These are phyloP conservation scores for Rhizophora apiculata DNA, from an alignment of 345 rosid genomes.

Conservation along the genomic window DNA sequence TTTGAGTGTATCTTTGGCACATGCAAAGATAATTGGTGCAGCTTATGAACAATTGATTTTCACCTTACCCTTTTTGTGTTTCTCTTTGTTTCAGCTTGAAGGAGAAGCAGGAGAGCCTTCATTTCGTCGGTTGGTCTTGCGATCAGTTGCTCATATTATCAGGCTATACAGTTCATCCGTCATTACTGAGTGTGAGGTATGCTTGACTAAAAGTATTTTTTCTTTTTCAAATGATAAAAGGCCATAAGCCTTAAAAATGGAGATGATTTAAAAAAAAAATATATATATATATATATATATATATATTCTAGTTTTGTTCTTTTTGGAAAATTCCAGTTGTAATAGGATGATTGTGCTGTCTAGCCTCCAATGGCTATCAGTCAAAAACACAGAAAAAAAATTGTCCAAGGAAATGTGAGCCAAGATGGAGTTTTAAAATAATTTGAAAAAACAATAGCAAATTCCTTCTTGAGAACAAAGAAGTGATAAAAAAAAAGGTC, in stretches of 20 bases:
- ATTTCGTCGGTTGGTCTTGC: slow-evolving; percentile 91
- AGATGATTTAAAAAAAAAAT: not conserved
- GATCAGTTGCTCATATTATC: slow-evolving; percentile 93
- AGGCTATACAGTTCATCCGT: slow-evolving; percentile 88
- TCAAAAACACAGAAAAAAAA: not conserved
- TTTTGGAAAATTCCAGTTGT: too few species aligned
- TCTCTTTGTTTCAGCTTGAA: slow-evolving; percentile 57
- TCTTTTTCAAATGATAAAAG: not conserved
- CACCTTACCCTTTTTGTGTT: slow-evolving; percentile 16
- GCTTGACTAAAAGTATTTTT: slow-evolving; percentile 15
- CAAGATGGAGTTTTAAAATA: too few species aligned
- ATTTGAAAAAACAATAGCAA: not conserved
- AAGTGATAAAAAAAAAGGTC: not conserved
- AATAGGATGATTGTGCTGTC: not conserved
- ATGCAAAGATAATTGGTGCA: not conserved
- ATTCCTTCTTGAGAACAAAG: not conserved
- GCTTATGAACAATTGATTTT: not conserved
- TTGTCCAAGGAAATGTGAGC: too few species aligned
- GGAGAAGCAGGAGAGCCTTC: slow-evolving; percentile 97
- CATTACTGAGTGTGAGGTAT: slow-evolving; percentile 93
- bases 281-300: too few species aligned
- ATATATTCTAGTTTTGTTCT: not conserved
- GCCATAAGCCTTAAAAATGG: not conserved
- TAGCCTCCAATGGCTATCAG: not conserved
- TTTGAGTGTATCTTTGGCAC: not conserved